Conservation (phyloP, 345 rosid species). For the Eucalyptus marginata region DNA sequence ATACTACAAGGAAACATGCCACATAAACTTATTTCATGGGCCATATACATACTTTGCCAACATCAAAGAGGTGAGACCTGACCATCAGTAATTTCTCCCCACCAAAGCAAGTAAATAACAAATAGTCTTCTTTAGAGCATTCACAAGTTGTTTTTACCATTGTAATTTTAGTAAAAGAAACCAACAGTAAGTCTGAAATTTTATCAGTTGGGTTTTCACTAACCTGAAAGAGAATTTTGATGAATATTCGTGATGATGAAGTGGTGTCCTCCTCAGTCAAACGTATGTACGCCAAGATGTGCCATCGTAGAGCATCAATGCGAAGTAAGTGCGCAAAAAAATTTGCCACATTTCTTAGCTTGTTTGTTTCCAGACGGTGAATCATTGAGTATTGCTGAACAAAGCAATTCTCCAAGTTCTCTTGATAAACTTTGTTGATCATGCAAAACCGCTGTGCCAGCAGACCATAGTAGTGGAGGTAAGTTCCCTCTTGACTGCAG, state of each 20-base stretch:
- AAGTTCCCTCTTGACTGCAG: conserved; percentile 41
- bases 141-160: too few species aligned
- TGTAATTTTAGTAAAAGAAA: too few species aligned
- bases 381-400: conserved; percentile 93
- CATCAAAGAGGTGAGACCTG: too few species aligned
- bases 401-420: conserved; percentile 84
- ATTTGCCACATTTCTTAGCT: conserved; percentile 77
- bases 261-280: conserved; percentile 90
- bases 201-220: too few species aligned
- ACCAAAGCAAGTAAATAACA: too few species aligned
- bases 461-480: conserved; percentile 47
- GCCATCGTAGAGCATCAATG: conserved; percentile 87
- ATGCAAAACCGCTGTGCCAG: conserved; percentile 90
- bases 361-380: conserved; percentile 84
- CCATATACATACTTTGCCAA: too few species aligned
- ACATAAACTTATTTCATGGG: too few species aligned
- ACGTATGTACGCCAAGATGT: conserved; percentile 68
- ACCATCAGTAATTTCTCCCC: too few species aligned
- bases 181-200: too few species aligned
- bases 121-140: too few species aligned
- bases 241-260: conserved; percentile 84
- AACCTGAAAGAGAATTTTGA: conserved; percentile 94
- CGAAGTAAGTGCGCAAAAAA: conserved; percentile 93
- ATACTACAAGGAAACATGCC: too few species aligned
- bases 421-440: conserved; percentile 81